Evolutionary conservation across 164 flowering plant genomes (phyloP), one percentile per base, ranked within the genome.

Genomic region (Umbilicus rupestris): DNA sequence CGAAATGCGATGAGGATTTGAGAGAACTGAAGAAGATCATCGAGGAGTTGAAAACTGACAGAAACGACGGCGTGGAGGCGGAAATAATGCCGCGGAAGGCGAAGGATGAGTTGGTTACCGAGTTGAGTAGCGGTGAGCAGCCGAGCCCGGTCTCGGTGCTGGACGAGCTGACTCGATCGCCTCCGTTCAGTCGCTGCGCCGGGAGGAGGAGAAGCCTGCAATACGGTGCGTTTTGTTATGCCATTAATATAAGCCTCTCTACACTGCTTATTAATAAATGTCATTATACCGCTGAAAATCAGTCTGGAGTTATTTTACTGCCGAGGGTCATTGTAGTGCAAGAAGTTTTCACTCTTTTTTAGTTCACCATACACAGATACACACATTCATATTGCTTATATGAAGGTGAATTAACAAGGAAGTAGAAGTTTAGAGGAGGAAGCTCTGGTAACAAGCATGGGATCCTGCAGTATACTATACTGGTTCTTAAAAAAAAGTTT

Each of bases 1-100:
- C 87, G 75, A 89, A 80, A 65, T 92, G 97, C 69, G 88, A 92
- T 63, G 82, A 81, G 66, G 97, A 92, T 66, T 74, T 92, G 60
- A 81, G 80, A 67, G 77, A 82, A 2, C 77, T 92, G 35, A 86
- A 78, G 84, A 82, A 71, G 69, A 83, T 87, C 42, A 86, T 92
- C 41, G 82, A 79, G 30, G 74, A 83, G 19, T 75, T 89, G 17
- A 80, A 74, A 76, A 71, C 50, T 35, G 44, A 39, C 73, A 35
- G 62, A 72, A 41, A 20, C 19, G 41, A 45, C 28, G 65, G 22
- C 5, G 66, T 1, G 30, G 41, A 26, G 8, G 37, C 7, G 15
- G 41, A 6, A 12, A 20, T 16, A 16, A 33, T 2, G 37, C 2
- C 33, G 3, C 5, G 0, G 57, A 47, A 7, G 15, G 63, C 2